phyloP scores from a whole-genome alignment of 78 protist species.

The Dictyostelium firmibasis region DNA sequence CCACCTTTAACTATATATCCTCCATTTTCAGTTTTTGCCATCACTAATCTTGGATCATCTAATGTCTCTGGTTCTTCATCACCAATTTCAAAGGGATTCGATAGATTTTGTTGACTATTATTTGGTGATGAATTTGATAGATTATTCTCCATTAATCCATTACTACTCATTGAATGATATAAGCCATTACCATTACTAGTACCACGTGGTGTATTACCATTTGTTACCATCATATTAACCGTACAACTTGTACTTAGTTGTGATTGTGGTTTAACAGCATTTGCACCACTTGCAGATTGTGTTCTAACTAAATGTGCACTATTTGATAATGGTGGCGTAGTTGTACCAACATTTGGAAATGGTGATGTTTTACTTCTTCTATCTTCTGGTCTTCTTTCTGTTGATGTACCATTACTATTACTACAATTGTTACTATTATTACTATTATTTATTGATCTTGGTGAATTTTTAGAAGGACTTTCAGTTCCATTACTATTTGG shows the following conservation, averaged over 20 bases:
- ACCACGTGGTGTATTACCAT: neutral
- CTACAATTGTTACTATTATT: too few species aligned
- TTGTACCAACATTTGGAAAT: neutral
- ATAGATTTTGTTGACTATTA: neutral
- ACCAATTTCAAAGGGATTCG: neutral
- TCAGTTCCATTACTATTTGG: neutral
- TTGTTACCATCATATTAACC: neutral
- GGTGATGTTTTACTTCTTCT: conserved; percentile 51
- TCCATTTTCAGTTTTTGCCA: conserved; percentile 25
- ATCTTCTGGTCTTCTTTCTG: conserved; percentile 2
- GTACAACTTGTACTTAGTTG: neutral
- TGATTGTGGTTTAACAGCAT: conserved; percentile 22
- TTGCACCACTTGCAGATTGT: conserved; percentile 9
- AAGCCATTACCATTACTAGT: neutral
- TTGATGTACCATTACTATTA: neutral
- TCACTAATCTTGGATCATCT: conserved; percentile 58
- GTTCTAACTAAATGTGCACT: conserved; percentile 32
- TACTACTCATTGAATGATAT: neutral
- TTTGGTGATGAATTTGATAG: neutral
- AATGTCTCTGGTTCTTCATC: conserved; percentile 14
- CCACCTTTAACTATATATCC: conserved; percentile 74
- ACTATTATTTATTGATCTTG: neutral
- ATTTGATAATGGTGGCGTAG: conserved; percentile 14
- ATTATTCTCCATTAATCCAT: neutral
- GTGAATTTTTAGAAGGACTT: neutral